Base-by-base conservation (phyloP, 108 stramenopile genomes). In the Aurantiochytrium sp. region DNA sequence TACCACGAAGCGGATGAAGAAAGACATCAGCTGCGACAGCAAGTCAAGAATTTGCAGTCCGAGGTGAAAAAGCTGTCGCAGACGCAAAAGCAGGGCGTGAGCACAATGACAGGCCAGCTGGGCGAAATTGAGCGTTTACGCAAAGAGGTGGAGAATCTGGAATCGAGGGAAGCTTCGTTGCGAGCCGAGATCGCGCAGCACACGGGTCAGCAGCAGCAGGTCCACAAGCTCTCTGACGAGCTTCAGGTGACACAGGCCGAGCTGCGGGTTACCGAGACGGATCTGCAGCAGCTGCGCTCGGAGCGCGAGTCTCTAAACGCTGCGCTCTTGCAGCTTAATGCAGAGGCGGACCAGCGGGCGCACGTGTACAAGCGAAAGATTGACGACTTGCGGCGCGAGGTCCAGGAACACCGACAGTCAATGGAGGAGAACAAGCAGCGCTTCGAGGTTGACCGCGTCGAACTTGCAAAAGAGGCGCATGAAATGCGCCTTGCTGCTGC, bases 351-450 rank as follows among this genome's bases (percentile, higher is more conserved):
- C 14, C 76, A 53, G 76, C 45, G 51, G 6, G 51, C 51, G 49
- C 45, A 23, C 3, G 51, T 53, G 1, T 83, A 83, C 23, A 53
- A 83, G n/a, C 19, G 76, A 6, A 47, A 53, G 4, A 47, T 83
- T 45, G 76, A 83, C 43, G 49, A 83, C 4, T 18, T 83, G 23
- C 12, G 49, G 76, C 45, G 51, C n/a, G 76, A 83, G 23, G 76
- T 23, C 6, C 64, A 69, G 18, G 64, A 69, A 18, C 64, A 69
- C 35, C 64, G 64, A 14, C 25, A 12, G 35, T 8, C 64, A 0
- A 69, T 69, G 64, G 76, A 83, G 76, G 51, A 83, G 6, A 83
- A 83, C 76, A 83, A 83, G 51, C 49, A 83, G 28, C 45, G 49
- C 12, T 53, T 83, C 4, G 76, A 83, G 10, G 51, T 45, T 8